These are phyloP conservation scores for Leccinum angustisporum DNA, from an alignment of 1,284 basidiomycete genomes.

Conservation along the genomic window DNA sequence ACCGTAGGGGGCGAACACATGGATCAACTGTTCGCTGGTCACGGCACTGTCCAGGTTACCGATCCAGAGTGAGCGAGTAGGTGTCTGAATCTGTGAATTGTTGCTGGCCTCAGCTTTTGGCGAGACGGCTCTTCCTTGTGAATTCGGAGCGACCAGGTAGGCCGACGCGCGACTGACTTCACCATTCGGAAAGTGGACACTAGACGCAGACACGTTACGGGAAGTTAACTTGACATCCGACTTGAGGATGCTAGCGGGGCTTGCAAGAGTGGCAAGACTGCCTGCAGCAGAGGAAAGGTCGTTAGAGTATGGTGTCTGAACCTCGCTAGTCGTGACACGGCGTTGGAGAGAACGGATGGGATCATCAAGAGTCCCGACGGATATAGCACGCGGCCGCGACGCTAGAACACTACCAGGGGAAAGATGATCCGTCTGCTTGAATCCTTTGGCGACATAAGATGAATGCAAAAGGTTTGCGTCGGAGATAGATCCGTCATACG, in stretches of 20 bases:
- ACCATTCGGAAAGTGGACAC: slow-evolving; percentile 69
- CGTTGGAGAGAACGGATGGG: slow-evolving; percentile 61
- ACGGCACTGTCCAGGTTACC: slow-evolving; percentile 93
- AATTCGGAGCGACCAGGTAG: slow-evolving; percentile 64
- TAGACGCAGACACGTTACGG: slow-evolving; percentile 52
- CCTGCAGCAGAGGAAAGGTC: slow-evolving; percentile 44
- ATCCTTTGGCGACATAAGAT: slow-evolving; percentile 67
- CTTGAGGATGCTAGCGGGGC: slow-evolving; percentile 58
- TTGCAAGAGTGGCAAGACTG: slow-evolving; percentile 45
- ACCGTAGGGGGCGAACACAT: slow-evolving; percentile 94
- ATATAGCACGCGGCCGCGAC: slow-evolving; percentile 83
- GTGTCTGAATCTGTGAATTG: slow-evolving; percentile 79
- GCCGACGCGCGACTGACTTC: slow-evolving; percentile 61
- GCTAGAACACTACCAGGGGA: slow-evolving; percentile 41
- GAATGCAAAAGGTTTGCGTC: slow-evolving; percentile 51
- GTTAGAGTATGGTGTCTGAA: slow-evolving; percentile 54
- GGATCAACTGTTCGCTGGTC: slow-evolving; percentile 91
- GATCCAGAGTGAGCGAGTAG: slow-evolving; percentile 95
- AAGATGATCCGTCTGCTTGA: slow-evolving; percentile 71
- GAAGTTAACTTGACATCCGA: slow-evolving; percentile 49
- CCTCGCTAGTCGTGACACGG: slow-evolving; percentile 59
- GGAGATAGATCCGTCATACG: slow-evolving; percentile 56
- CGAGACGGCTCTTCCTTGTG: slow-evolving; percentile 69
- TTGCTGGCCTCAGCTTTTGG: slow-evolving; percentile 71
- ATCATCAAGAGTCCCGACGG: slow-evolving; percentile 89